Evolutionary conservation across 2,329 filamentous ascomycete genomes (phyloP).

Genomic region (Nothophaeocryptopus gaeumannii): DNA sequence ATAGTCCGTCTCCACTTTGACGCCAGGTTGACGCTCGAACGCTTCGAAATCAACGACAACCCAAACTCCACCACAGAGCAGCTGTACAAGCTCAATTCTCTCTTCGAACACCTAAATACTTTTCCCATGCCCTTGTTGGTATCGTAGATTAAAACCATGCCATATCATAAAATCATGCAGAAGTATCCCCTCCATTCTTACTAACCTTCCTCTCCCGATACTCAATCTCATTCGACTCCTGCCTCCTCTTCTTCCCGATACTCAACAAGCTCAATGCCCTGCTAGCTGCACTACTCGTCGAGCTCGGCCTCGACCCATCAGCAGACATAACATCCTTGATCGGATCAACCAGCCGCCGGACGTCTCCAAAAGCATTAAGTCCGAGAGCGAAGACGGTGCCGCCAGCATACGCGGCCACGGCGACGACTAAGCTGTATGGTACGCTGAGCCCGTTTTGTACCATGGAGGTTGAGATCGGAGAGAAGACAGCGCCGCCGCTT

Average conservation of each 20-base stretch:
- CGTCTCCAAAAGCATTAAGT: conserved; percentile 49
- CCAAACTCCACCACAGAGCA: background rate
- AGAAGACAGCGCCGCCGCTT: conserved; percentile 54
- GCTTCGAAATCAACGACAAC: no score
- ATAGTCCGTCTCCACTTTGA: no score
- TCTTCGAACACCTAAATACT: background rate
- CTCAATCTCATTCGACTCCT: conserved; percentile 22
- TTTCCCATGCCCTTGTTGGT: background rate
- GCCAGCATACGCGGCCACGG: conserved; percentile 51
- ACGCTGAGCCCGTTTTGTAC: conserved; percentile 40
- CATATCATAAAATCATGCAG: conserved; percentile 1
- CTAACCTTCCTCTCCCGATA: conserved; percentile 25
- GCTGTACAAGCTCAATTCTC: background rate
- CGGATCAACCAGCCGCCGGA: conserved; percentile 48
- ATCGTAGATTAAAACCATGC: background rate
- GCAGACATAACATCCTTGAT: conserved; percentile 24
- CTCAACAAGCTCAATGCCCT: conserved; percentile 34
- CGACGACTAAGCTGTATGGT: conserved; percentile 53
- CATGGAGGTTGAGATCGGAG: conserved; percentile 53
- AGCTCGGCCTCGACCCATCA: conserved; percentile 20
- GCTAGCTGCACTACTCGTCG: conserved; percentile 31
- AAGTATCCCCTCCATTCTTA: background rate
- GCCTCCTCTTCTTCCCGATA: conserved; percentile 25
- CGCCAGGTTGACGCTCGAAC: no score
- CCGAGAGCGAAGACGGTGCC: conserved; percentile 55